Evolutionary conservation across 805 yeast species (phyloP).

Genomic region (Starmerella stigmatis): DNA sequence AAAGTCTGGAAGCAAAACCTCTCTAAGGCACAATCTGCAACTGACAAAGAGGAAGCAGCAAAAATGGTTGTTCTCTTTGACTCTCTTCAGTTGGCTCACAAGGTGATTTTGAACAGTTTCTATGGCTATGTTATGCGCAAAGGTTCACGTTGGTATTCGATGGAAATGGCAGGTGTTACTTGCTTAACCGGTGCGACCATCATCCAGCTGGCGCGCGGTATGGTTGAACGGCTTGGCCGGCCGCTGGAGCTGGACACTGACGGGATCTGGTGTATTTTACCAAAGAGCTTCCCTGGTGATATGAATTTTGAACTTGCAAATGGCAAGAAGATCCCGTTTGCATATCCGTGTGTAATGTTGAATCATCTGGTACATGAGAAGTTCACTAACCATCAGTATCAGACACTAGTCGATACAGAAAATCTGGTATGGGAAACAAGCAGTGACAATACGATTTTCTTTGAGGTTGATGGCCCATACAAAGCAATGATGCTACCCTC

Average conservation of each 20-base stretch:
- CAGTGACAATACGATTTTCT: constrained; percentile 88
- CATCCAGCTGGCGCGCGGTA: constrained; percentile 88
- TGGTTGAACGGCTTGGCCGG: constrained; percentile 87
- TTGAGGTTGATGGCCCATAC: constrained; percentile 98
- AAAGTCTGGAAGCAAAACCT: constrained; percentile 87
- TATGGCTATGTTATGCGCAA: constrained; percentile 98
- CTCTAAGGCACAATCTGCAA: constrained; percentile 43
- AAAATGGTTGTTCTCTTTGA: constrained; percentile 92
- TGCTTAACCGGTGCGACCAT: constrained; percentile 97
- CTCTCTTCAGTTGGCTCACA: constrained; percentile 91
- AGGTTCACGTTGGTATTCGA: constrained; percentile 98
- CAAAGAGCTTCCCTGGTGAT: constrained; percentile 86
- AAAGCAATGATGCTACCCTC: constrained; percentile 96
- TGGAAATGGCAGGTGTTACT: constrained; percentile 99
- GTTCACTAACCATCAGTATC: constrained; percentile 92
- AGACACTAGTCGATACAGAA: constrained; percentile 63
- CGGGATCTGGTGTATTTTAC: constrained; percentile 98
- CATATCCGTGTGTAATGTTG: constrained; percentile 94
- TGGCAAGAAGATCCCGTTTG: constrained; percentile 66
- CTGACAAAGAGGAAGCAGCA: constrained; percentile 73
- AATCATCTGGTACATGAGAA: constrained; percentile 82
- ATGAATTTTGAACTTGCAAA: constrained; percentile 57
- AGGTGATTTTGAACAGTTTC: constrained; percentile 89
- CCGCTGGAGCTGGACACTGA: constrained; percentile 96
- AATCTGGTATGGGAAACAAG: constrained; percentile 57